Percentiles rank a stretch among this genome's conserved stretches.
Evolutionary conservation across 129 eudicot species (phyloP).

Genomic region (Flaveria sonorensis): DNA sequence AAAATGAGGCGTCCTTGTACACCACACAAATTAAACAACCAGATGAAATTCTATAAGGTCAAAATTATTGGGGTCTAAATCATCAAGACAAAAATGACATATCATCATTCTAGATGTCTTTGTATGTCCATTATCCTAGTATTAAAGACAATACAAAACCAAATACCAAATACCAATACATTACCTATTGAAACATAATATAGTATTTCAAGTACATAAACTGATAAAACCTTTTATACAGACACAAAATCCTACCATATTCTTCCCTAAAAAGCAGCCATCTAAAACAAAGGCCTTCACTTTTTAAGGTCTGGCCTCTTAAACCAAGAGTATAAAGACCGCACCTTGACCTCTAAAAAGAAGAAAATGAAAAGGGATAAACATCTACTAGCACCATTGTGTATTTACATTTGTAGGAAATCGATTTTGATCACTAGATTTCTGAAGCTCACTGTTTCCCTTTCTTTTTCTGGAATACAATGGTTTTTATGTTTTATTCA

Average conservation of each 20-base stretch:
- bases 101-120: not conserved
- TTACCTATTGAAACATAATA: not conserved
- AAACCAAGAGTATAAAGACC: not conserved
- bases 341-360: not conserved
- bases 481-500: not conserved
- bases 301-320: not conserved
- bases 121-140: not conserved
- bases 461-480: not conserved
- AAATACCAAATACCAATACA: not conserved
- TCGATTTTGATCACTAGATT: not conserved
- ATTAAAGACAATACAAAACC: not conserved
- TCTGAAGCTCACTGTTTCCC: not conserved
- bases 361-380: not conserved
- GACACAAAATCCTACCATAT: not conserved
- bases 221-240: not conserved
- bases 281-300: slow-evolving; percentile 2
- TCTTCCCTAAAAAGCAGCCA: not conserved
- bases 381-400: not conserved
- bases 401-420: not conserved
- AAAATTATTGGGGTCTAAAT: not conserved
- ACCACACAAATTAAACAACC: not conserved
- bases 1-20: not conserved
- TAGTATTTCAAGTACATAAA: not conserved
- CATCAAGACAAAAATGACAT: not conserved
- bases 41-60: not conserved